Percentiles rank a stretch among this genome's conserved stretches.
phyloP scores from a whole-genome alignment of 352 stramenopile genomes.

The Globisporangium paroecandrum region DNA sequence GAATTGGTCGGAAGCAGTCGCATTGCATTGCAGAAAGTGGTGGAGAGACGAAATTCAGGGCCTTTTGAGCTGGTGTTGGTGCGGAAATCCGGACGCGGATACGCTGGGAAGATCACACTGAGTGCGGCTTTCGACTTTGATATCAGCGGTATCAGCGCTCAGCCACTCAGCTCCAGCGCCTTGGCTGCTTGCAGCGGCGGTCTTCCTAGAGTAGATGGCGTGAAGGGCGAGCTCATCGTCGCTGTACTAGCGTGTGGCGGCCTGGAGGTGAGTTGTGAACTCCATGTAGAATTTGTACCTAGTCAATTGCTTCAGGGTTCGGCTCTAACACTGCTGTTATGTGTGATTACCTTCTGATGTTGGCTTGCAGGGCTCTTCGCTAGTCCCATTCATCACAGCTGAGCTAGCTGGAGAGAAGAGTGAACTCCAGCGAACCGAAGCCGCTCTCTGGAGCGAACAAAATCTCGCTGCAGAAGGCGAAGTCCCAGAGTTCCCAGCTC shows the following conservation, averaged over 20 bases:
- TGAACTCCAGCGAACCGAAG: background rate
- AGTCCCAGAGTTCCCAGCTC: background rate
- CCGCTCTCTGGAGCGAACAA: background rate
- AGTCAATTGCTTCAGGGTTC: too few species aligned
- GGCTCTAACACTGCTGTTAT: background rate
- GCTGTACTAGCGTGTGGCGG: background rate
- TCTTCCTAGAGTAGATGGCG: background rate
- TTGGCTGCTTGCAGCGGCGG: background rate
- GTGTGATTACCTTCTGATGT: background rate
- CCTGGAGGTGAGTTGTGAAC: slow-evolving; percentile 3
- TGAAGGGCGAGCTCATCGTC: slow-evolving; percentile 2
- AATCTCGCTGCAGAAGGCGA: background rate
- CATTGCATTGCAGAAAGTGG: slow-evolving; percentile 4
- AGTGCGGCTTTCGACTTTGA: background rate
- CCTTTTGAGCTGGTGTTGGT: background rate
- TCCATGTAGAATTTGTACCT: background rate
- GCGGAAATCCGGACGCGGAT: background rate
- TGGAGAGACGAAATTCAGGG: background rate
- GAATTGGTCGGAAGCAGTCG: slow-evolving; percentile 3
- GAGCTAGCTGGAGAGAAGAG: background rate
- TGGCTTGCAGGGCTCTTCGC: background rate
- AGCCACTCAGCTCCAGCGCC: background rate
- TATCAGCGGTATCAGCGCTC: background rate
- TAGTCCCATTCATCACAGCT: background rate
- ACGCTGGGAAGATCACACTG: slow-evolving; percentile 10